These are phyloP conservation scores for Umbelopsis sp. DNA, from an alignment of 192 early-diverging fungal species.

Conservation along the genomic window DNA sequence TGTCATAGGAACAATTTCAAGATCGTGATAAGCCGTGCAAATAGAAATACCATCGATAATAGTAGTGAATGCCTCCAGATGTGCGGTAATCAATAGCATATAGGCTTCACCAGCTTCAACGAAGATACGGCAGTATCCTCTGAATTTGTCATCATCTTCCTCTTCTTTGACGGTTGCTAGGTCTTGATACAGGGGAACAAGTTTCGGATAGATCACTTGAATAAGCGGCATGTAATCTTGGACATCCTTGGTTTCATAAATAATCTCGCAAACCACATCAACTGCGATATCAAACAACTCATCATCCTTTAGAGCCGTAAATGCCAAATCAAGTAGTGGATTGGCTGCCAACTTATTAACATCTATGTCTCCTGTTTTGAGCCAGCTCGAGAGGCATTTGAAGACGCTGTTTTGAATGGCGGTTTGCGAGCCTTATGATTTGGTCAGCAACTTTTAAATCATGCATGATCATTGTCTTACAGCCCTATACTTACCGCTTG, in stretches of 20 bases:
- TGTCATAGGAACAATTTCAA: constrained; percentile 88
- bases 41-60: constrained; percentile 83
- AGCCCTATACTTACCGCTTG: constrained; percentile 44
- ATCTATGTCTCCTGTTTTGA: constrained; percentile 78
- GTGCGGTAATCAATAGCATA: constrained; percentile 67
- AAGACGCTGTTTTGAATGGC: constrained; percentile 67
- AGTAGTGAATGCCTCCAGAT: constrained; percentile 66
- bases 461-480: neutral
- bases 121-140: constrained; percentile 86
- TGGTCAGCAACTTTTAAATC: neutral
- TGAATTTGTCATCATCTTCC: constrained; percentile 79
- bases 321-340: constrained; percentile 68
- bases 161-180: constrained; percentile 51
- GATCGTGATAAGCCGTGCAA: constrained; percentile 76
- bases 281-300: constrained; percentile 83
- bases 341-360: constrained; percentile 61
- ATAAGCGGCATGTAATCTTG: constrained; percentile 57
- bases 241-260: constrained; percentile 66
- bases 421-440: constrained; percentile 46
- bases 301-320: constrained; percentile 70
- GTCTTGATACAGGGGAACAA: constrained; percentile 46
- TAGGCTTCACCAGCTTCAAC: constrained; percentile 91
- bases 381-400: constrained; percentile 82
- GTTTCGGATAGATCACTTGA: constrained; percentile 62
- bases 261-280: constrained; percentile 82